Evolutionary conservation across 371 early-diverging fungal genomes (phyloP).

Genomic region (Mucor piriformis): DNA sequence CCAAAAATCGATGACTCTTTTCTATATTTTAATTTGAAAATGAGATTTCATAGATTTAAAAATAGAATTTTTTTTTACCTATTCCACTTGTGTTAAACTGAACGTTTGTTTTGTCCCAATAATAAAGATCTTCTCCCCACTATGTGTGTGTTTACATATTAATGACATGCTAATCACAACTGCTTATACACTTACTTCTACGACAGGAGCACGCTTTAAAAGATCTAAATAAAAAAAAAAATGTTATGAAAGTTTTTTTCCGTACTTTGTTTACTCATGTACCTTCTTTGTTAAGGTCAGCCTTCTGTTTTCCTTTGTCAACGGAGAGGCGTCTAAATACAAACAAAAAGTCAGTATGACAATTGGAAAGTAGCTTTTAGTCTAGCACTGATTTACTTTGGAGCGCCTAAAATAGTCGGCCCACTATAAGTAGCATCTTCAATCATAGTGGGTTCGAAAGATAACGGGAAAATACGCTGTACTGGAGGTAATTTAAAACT

Average conservation of each 20-base stretch:
- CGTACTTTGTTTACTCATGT: not conserved
- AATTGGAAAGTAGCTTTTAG: too few relatives aligned
- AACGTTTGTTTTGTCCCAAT: slow-evolving; percentile 69
- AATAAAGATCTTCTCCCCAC: slow-evolving; percentile 73
- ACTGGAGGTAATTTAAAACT: slow-evolving; percentile 38
- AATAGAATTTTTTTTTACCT: slow-evolving; percentile 24
- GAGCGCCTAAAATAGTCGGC: not conserved
- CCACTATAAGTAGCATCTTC: slow-evolving; percentile 52
- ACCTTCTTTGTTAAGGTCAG: slow-evolving; percentile 35
- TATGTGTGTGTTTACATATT: not conserved
- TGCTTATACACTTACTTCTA: slow-evolving; percentile 39
- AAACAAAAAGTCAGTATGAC: too few relatives aligned
- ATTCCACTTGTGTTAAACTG: slow-evolving; percentile 68
- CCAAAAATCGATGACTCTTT: slow-evolving; percentile 66
- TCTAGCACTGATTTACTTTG: not conserved
- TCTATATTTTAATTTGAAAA: slow-evolving; percentile 27
- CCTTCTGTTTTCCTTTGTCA: slow-evolving; percentile 32
- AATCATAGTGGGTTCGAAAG: slow-evolving; percentile 49
- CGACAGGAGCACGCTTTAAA: slow-evolving; percentile 63
- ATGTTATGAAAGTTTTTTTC: not conserved
- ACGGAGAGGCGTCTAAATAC: slow-evolving; percentile 6
- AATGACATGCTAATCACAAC: not conserved
- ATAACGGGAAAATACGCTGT: slow-evolving; percentile 51
- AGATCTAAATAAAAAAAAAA: slow-evolving; percentile 28
- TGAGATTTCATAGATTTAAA: not conserved